These are phyloP conservation scores for Phytophthora foliorum DNA, from an alignment of 352 stramenopile genomes.

Conservation along the genomic window DNA sequence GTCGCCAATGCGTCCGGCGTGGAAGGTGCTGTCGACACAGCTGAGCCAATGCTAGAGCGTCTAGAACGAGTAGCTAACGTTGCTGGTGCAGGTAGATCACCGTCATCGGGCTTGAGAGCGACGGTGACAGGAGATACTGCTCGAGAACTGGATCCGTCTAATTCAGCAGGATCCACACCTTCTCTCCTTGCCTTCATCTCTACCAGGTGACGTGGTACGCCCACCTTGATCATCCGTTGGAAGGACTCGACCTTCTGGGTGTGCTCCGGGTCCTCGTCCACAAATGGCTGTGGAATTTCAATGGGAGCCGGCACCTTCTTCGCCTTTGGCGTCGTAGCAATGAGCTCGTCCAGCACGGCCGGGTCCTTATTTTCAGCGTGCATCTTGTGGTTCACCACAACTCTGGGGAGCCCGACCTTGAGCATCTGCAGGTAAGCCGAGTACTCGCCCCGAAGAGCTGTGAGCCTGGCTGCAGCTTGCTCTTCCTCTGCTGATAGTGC, in stretches of 20 bases:
- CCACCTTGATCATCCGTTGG: constrained; percentile 78
- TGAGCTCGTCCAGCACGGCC: constrained; percentile 61
- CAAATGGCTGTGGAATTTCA: constrained; percentile 40
- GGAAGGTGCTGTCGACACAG: constrained; percentile 38
- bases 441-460: constrained; percentile 37
- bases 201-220: constrained; percentile 63
- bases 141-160: constrained; percentile 34
- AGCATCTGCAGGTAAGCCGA: constrained; percentile 82
- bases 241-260: constrained; percentile 63
- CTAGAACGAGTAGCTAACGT: constrained; percentile 33
- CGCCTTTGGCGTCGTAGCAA: constrained; percentile 35
- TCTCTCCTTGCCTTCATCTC: constrained; percentile 71
- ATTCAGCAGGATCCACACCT: constrained; percentile 56
- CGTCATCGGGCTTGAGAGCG: constrained; percentile 46
- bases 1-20: constrained; percentile 42
- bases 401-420: constrained; percentile 71
- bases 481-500: constrained; percentile 15
- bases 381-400: constrained; percentile 84
- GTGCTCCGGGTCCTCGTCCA: constrained; percentile 48
- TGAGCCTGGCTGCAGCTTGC: constrained; percentile 18
- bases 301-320: constrained; percentile 47
- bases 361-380: constrained; percentile 66
- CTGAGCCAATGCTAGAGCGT: constrained; percentile 52
- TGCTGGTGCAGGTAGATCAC: constrained; percentile 6
- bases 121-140: neutral